These are phyloP conservation scores for Penicillium soppii DNA, from an alignment of 495 filamentous ascomycete species.

Conservation along the genomic window DNA sequence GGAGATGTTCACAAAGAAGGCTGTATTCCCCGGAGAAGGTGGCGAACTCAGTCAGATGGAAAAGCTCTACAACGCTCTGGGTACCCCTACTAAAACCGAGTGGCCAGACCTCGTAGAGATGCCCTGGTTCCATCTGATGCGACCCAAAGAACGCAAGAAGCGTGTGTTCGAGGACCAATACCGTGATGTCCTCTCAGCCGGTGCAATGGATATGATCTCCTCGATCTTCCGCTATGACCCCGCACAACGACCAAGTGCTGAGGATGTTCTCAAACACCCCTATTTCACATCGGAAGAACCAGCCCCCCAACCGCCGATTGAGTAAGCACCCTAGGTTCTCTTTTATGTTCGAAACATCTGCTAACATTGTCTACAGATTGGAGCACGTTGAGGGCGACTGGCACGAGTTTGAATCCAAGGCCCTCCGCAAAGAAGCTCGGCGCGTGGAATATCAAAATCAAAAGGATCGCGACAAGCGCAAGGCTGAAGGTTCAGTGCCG, in stretches of 20 bases:
- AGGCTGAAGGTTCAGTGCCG: conserved; percentile 27
- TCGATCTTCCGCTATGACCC: conserved; percentile 89
- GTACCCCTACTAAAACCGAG: conserved; percentile 77
- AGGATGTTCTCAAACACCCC: conserved; percentile 81
- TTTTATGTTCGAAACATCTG: conserved; percentile 11
- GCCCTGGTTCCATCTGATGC: conserved; percentile 92
- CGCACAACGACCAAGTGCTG: conserved; percentile 75
- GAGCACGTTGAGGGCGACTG: conserved; percentile 88
- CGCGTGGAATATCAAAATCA: conserved; percentile 56
- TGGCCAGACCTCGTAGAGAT: conserved; percentile 90
- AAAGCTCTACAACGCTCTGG: conserved; percentile 90
- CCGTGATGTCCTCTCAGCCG: conserved; percentile 65
- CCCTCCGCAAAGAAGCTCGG: conserved; percentile 78
- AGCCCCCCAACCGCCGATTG: conserved; percentile 69
- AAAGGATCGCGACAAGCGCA: conserved; percentile 53
- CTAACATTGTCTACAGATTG: conserved; percentile 53
- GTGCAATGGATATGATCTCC: conserved; percentile 77
- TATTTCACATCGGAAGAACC: conserved; percentile 90
- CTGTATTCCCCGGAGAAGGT: conserved; percentile 94
- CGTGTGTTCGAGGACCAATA: conserved; percentile 85
- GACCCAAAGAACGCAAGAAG: conserved; percentile 69
- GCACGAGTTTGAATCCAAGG: conserved; percentile 99
- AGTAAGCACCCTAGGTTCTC: conserved; percentile 57
- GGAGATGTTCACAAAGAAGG: conserved; percentile 93
- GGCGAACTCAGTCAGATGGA: conserved; percentile 94